phyloP scores from a whole-genome alignment of 768 basidiomycete genomes.

The Candolleomyces aberdarensis region DNA sequence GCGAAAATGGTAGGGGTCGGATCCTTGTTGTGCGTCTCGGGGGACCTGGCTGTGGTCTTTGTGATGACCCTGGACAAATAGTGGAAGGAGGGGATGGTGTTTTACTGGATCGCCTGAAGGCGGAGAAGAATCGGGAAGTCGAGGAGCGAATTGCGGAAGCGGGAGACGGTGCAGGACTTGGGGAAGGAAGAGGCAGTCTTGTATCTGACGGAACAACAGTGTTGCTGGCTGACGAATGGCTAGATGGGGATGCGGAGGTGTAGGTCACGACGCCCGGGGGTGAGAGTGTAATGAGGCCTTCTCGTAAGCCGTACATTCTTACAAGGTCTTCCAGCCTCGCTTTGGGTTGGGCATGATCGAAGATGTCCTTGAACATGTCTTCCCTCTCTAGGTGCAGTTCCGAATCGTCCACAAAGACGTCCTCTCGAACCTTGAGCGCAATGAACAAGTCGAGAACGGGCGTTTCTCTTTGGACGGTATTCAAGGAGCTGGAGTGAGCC shows the following conservation, averaged over 20 bases:
- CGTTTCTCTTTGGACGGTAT: slow-evolving; percentile 69
- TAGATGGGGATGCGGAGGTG: neutral
- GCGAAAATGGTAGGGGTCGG: slow-evolving; percentile 30
- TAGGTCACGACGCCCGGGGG: slow-evolving; percentile 5
- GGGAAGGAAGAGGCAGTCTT: slow-evolving; percentile 2
- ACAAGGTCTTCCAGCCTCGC: slow-evolving; percentile 77
- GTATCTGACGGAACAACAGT: neutral
- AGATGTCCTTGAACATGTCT: slow-evolving; percentile 76
- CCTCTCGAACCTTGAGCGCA: slow-evolving; percentile 74
- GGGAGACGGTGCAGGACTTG: neutral
- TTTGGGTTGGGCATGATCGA: slow-evolving; percentile 73
- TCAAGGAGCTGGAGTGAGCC: slow-evolving; percentile 24
- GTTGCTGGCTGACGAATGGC: neutral
- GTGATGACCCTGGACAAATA: neutral
- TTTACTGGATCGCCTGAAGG: slow-evolving; percentile 12
- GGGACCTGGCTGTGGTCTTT: slow-evolving; percentile 6
- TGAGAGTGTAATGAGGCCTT: slow-evolving; percentile 37
- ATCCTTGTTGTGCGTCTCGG: slow-evolving; percentile 19
- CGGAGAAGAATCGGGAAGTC: slow-evolving; percentile 10
- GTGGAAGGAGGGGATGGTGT: neutral
- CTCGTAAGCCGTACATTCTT: slow-evolving; percentile 34
- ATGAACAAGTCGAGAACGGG: slow-evolving; percentile 75
- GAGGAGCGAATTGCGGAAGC: neutral
- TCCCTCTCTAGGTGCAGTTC: slow-evolving; percentile 73
- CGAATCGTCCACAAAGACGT: slow-evolving; percentile 71